phyloP scores from a whole-genome alignment of 352 stramenopile species.

The Thraustochytrium striatum region DNA sequence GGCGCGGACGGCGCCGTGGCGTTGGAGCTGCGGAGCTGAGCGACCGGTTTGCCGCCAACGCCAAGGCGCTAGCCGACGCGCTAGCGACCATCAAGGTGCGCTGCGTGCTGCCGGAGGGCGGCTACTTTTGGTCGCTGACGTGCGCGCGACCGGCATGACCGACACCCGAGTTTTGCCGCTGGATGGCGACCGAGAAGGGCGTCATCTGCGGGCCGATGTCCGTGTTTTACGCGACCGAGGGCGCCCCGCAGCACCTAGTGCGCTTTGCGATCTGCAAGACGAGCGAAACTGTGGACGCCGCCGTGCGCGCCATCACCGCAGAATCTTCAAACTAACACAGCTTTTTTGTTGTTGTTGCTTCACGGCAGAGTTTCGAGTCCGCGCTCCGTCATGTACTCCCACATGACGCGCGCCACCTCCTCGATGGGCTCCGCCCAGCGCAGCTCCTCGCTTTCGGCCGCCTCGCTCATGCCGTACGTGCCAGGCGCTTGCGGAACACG shows the following conservation, averaged over 20 bases:
- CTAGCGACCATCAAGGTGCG: constrained; percentile 54
- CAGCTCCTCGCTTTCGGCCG: background rate
- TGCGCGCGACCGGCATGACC: background rate
- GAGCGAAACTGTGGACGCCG: background rate
- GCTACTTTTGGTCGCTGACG: constrained; percentile 62
- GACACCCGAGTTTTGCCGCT: constrained; percentile 36
- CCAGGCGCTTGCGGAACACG: constrained; percentile 27
- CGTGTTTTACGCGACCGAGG: constrained; percentile 26
- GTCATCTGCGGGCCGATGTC: constrained; percentile 45
- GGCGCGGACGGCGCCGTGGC: background rate
- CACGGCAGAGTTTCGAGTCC: background rate
- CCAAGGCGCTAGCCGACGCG: constrained; percentile 53
- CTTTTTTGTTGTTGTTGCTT: background rate
- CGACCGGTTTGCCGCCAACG: constrained; percentile 55
- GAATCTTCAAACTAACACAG: background rate
- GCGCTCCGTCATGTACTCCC: constrained; percentile 18
- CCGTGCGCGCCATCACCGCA: constrained; percentile 13
- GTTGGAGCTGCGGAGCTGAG: constrained; percentile 49
- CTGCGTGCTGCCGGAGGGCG: constrained; percentile 55
- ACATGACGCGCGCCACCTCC: constrained; percentile 27
- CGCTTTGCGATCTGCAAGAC: constrained; percentile 42
- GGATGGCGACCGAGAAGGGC: constrained; percentile 33
- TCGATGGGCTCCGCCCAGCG: background rate
- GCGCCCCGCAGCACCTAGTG: constrained; percentile 14
- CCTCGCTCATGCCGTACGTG: background rate